Percentiles rank a stretch among this genome's conserved stretches.
Conservation (phyloP, 2,329 filamentous ascomycete genomes). For the Xylariaceae sp. region DNA sequence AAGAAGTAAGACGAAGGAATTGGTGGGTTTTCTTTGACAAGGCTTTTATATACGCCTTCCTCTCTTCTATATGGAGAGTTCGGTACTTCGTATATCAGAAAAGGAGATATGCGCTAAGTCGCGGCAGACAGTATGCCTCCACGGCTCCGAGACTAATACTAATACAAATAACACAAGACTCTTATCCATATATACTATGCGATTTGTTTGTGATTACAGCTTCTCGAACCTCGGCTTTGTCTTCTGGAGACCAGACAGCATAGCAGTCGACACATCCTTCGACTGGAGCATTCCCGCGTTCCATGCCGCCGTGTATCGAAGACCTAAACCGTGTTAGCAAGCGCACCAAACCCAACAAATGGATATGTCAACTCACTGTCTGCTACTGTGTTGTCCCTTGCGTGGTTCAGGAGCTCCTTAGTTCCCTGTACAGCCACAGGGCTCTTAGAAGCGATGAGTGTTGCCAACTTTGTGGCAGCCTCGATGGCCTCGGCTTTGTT, state of each 20-base stretch:
- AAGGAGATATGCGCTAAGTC: background rate
- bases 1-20: conserved; percentile 21
- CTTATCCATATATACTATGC: background rate
- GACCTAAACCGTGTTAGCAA: conserved; percentile 39
- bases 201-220: conserved; percentile 43
- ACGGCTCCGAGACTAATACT: background rate
- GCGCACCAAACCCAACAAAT: background rate
- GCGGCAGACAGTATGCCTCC: background rate
- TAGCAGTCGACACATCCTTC: conserved; percentile 65
- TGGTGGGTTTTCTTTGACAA: background rate
- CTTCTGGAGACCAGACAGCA: conserved; percentile 73
- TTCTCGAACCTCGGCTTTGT: conserved; percentile 80
- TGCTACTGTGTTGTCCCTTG: conserved; percentile 68
- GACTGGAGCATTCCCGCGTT: conserved; percentile 81
- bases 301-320: conserved; percentile 84
- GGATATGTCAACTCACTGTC: conserved; percentile 54
- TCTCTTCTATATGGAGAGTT: background rate
- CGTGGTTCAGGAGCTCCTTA: conserved; percentile 36
- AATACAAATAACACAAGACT: conserved; percentile 8
- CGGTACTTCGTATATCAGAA: background rate
- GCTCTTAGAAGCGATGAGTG: conserved; percentile 69
- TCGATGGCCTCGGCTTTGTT: conserved; percentile 33
- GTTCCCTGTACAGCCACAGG: conserved; percentile 52
- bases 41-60: background rate
- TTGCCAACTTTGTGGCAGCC: conserved; percentile 28